A percentile compares a stretch with the other conserved stretches of the same genome.
These are phyloP conservation scores for Citrus glauca DNA, from an alignment of 345 rosid species.

Conservation along the genomic window DNA sequence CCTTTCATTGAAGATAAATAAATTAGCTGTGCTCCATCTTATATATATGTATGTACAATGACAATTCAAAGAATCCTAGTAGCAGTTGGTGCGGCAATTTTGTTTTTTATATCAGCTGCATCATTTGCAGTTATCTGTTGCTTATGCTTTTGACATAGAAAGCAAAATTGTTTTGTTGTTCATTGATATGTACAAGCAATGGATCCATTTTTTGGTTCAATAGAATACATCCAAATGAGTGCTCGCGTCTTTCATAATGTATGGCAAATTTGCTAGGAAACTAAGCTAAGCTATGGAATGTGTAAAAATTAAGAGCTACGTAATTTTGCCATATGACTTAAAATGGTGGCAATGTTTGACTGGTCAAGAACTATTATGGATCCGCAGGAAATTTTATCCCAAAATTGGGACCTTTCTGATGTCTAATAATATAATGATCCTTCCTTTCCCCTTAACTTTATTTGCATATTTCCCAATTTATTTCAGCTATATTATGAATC, in stretches of 20 bases:
- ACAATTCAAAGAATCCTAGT: neutral
- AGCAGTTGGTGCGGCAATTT: conserved; percentile 49
- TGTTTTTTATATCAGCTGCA: conserved; percentile 39
- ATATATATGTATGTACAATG: conserved; percentile 1
- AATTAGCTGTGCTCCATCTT: neutral
- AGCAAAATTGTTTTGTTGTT: neutral
- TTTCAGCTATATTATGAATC: no score
- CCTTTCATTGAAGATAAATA: conserved; percentile 12
- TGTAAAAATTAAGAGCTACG: no score
- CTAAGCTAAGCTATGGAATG: no score
- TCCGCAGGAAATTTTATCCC: no score
- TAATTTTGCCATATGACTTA: no score
- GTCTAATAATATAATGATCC: no score
- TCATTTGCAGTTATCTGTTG: conserved; percentile 18
- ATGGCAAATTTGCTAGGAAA: no score
- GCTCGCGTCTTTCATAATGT: neutral
- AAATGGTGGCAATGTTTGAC: no score
- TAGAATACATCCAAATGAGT: neutral
- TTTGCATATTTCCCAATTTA: no score
- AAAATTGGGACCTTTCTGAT: no score
- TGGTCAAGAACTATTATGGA: no score
- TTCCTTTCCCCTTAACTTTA: no score
- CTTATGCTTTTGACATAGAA: neutral
- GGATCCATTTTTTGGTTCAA: neutral
- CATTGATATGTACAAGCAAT: neutral